A percentile compares a stretch with the other conserved stretches of the same genome.
phyloP scores from a whole-genome alignment of 1,284 basidiomycete genomes.

The Anthracocystis setariae region DNA sequence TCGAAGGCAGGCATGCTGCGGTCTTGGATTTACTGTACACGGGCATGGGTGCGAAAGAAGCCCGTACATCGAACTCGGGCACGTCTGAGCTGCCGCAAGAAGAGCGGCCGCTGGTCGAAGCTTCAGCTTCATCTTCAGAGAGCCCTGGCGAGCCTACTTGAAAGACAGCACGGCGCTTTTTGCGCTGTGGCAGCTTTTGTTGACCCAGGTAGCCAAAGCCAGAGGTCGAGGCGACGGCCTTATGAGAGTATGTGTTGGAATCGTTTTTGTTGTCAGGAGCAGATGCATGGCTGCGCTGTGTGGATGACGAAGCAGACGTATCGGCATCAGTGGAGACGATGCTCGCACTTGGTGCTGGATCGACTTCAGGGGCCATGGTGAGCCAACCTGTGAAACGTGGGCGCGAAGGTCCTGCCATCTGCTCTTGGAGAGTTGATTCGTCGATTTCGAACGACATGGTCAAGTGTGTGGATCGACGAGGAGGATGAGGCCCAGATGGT shows the following conservation, averaged over 20 bases:
- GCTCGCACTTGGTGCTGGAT: constrained; percentile 16
- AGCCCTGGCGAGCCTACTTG: constrained; percentile 47
- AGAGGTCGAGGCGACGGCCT: constrained; percentile 29
- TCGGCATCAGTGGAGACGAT: not conserved
- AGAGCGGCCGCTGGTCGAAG: constrained; percentile 13
- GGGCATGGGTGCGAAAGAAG: constrained; percentile 58
- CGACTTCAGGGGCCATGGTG: constrained; percentile 55
- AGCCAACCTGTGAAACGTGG: constrained; percentile 57
- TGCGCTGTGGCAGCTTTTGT: constrained; percentile 31
- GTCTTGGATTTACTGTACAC: constrained; percentile 26
- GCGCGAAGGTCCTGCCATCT: constrained; percentile 37
- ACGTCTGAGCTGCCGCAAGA: constrained; percentile 39
- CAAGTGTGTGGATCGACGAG: too few relatives aligned
- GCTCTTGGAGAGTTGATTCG: constrained; percentile 27
- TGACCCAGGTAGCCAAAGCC: constrained; percentile 35
- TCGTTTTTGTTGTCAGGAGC: constrained; percentile 5
- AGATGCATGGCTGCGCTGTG: constrained; percentile 5
- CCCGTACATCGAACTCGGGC: constrained; percentile 53
- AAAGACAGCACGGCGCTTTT: constrained; percentile 40
- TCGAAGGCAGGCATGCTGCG: constrained; percentile 2
- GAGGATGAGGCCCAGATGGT: not conserved
- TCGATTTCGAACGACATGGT: constrained; percentile 23
- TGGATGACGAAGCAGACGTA: constrained; percentile 2
- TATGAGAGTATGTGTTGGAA: constrained; percentile 1
- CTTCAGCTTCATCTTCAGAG: constrained; percentile 29